phyloP scores from a whole-genome alignment of 2,329 filamentous ascomycete genomes.

The Lecanicillium sp. region DNA sequence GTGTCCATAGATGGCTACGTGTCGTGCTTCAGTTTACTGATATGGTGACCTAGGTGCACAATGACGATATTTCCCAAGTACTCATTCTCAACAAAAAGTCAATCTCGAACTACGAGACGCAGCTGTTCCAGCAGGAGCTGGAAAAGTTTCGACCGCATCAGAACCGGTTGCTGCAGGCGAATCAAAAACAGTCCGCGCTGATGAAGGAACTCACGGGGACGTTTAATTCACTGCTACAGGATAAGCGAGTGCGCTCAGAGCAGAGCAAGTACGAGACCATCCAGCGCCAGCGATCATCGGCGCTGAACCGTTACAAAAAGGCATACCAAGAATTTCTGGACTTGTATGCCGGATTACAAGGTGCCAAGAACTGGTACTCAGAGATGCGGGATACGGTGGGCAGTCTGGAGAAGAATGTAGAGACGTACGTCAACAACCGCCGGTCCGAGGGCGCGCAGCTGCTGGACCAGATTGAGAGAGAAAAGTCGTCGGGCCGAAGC shows the following conservation, averaged over 20 bases:
- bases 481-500: constrained; percentile 53
- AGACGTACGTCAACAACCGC: constrained; percentile 92
- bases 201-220: constrained; percentile 90
- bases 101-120: constrained; percentile 82
- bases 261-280: constrained; percentile 92
- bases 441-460: constrained; percentile 86
- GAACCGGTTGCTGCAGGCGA: constrained; percentile 82
- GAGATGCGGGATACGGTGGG: constrained; percentile 95
- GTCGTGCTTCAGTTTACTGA: too few relatives aligned
- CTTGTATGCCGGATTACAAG: constrained; percentile 73
- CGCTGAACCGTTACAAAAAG: constrained; percentile 81
- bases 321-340: constrained; percentile 91
- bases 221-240: constrained; percentile 83
- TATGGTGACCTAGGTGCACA: constrained; percentile 63
- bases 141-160: constrained; percentile 95
- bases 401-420: constrained; percentile 89
- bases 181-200: constrained; percentile 86
- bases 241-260: constrained; percentile 87
- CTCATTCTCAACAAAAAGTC: constrained; percentile 97
- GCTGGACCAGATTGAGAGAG: constrained; percentile 78
- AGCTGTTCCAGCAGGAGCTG: constrained; percentile 92
- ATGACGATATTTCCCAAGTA: constrained; percentile 95
- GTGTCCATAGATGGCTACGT: too few relatives aligned
- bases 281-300: constrained; percentile 71
- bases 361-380: constrained; percentile 86